Evolutionary conservation across 2,329 filamentous ascomycete species (phyloP), one percentile per base, ranked within the genome.

Genomic region (Talaromyces albobiverticillius): DNA sequence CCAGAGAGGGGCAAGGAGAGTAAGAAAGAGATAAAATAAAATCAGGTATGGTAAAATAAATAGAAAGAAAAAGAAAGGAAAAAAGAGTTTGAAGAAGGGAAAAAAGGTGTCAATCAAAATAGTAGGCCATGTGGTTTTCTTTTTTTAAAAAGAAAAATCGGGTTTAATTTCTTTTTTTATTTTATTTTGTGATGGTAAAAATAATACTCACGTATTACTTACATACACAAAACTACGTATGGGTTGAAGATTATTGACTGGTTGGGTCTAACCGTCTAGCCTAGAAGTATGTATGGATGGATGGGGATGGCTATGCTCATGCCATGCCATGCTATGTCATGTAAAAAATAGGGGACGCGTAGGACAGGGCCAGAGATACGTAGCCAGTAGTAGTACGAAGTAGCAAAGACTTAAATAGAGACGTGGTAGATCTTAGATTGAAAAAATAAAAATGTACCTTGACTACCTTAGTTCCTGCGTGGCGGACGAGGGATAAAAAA

Each of bases 71-170:
- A 46, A 26, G 34, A 26, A 41, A 54, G 43, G 20, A 42, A 49
- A 16, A 46, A 38, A 34, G 25, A 14, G 48, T 18, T 6, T 34
- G 47, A 50, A 38, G 31, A 43, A 29, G 22, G 9, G n/a, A 22
- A 49, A 49, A 46, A 31, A 45, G 22, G 22, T 45, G 42, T 45
- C 42, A n/a, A 36, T 36, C n/a, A 29, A 52, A 52, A 52, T 46
- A 46, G 50, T 46, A 32, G 31, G 41, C 53, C 46, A 46, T 54
- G 46, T 54, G 52, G 52, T 49, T 49, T 48, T 45, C 40, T 48
- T 48, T 53, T 47, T 43, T 43, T 36, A 32, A 51, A 31, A n/a
- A n/a, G n/a, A n/a, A n/a, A 42, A 26, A 23, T 29, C 26, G 36
- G 25, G 16, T 47, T 42, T 32, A 25, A 23, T 45, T 32, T 26